These are phyloP conservation scores for Apiotrichum montevideense DNA, from an alignment of 1,284 basidiomycete genomes.

Conservation along the genomic window DNA sequence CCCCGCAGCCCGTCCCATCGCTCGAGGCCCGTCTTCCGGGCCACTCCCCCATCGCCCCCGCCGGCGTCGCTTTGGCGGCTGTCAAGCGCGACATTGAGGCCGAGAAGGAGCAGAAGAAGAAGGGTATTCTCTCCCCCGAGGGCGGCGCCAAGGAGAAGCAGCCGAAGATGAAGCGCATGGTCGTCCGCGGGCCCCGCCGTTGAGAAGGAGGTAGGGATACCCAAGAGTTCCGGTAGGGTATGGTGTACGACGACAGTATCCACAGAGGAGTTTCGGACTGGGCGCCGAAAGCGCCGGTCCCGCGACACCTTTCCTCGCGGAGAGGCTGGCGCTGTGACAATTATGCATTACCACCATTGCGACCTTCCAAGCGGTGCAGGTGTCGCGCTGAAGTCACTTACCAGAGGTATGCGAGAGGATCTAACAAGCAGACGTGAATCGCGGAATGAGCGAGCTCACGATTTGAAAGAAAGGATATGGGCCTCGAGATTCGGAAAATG, in stretches of 20 bases:
- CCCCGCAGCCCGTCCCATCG: constrained; percentile 36
- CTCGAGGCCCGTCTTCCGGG: constrained; percentile 44
- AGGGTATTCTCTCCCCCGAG: constrained; percentile 23
- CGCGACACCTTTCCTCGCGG: constrained; percentile 20
- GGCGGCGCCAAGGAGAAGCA: constrained; percentile 27
- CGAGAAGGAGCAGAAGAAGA: constrained; percentile 45
- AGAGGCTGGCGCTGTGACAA: constrained; percentile 20
- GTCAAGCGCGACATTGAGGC: constrained; percentile 44
- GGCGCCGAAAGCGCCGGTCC: background rate
- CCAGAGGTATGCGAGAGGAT: too few species aligned
- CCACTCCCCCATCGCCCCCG: constrained; percentile 40
- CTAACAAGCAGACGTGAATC: too few species aligned
- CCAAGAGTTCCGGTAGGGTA: background rate
- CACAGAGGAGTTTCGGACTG: background rate
- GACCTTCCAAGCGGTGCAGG: background rate
- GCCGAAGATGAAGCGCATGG: constrained; percentile 42
- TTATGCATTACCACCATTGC: constrained; percentile 21
- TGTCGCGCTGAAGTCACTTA: too few species aligned
- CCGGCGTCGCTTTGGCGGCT: constrained; percentile 41
- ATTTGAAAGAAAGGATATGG: too few species aligned
- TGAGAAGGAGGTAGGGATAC: too few species aligned
- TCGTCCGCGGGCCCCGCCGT: constrained; percentile 40
- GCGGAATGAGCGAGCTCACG: too few species aligned
- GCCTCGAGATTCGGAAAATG: too few species aligned
- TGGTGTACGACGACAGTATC: background rate